Evolutionary conservation across 495 filamentous ascomycete genomes (phyloP), one percentile per base, ranked within the genome.

Genomic region (Trypethelium eluteriae): DNA sequence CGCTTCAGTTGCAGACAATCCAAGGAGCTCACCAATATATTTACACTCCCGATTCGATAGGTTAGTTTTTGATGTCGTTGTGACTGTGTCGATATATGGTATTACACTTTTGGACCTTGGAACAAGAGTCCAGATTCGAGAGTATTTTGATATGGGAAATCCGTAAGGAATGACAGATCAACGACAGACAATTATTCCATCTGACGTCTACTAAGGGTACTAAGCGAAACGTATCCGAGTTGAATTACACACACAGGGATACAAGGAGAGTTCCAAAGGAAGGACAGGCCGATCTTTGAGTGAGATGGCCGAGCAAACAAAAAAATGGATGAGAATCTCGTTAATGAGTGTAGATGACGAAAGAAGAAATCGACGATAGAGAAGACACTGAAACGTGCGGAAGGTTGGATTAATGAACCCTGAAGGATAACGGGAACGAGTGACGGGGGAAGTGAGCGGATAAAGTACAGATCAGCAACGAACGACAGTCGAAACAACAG

Each of bases 361-460:
- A 59, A 59, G 53, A 59, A 59, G 53, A 59, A 59, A 59, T 59
- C 53, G 4, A 59, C 53, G 53, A 59, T 59, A 59, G 53, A 53
- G 49, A 59, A 59, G 11, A 36, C 25, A 36, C 53, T 59, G 53
- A 59, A 59, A 59, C 53, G 53, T 59, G 53, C 53, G 53, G 32
- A 36, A 34, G 32, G 53, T 59, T 59, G 53, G 53, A 59, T 59
- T 59, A 59, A 59, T 59, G 53, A 59, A 59, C 53, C 53, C 53
- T 59, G 53, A 59, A 59, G 53, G 53, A 32, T 59, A 36, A 59
- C 53, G 53, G 53, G 53, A 59, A 36, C 53, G 53, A 59, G 18
- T 32, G 53, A 59, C 36, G 53, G 53, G 53, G 53, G 53, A 34
- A 53, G 49, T 59, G 32, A 32, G 32, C 25, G 53, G 53, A 59